Base-by-base conservation (phyloP, 1,139 yeast genomes). In the Saccharomyces hybrid region DNA sequence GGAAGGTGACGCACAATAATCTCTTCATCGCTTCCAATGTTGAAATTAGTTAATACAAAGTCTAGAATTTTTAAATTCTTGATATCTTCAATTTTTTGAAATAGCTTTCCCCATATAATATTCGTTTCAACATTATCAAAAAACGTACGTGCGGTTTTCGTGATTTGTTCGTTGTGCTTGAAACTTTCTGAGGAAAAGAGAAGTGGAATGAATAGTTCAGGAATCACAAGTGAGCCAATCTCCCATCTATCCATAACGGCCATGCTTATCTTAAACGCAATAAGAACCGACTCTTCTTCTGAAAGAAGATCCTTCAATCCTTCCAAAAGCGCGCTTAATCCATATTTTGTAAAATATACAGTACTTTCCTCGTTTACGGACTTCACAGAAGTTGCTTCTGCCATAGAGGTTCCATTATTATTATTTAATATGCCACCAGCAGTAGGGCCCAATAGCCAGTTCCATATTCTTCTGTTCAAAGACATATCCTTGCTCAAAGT, bases 221-320 rank as follows among this genome's bases (percentile, higher is more conserved):
- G 95, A 0, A 90, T 82, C 0, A 91, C 74, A 28, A 78, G 70
- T 25, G 83, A 82, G 13, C 96, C 93, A 42, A 93, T 83, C 69
- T 93, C 98, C 98, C 98, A 93, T 60, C 88, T 80, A 66, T 93
- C 98, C 82, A 90, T 81, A 5, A 90, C 77, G 4, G 95, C 80
- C 4, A 84, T 73, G 2, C 88, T 77, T 8, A 90, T 82, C 55
- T 78, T 81, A 61, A 82, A 81, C 0, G 88, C 83, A 3, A 69
- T 64, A 0, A 65, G 54, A 3, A 67, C 55, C 7, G 64, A 61
- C 4, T 67, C 64, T 9, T 64, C 68, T 0, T 76, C 73, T 1
- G 74, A 59, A 0, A 86, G 72, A 57, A 81, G 66, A 8, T 74
- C 75, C 44, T 80, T 67, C 16, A 91, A 68, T 0, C 91, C 90